Conservation (phyloP, 2,329 filamentous ascomycete species). For the Orbilia brochopaga region DNA sequence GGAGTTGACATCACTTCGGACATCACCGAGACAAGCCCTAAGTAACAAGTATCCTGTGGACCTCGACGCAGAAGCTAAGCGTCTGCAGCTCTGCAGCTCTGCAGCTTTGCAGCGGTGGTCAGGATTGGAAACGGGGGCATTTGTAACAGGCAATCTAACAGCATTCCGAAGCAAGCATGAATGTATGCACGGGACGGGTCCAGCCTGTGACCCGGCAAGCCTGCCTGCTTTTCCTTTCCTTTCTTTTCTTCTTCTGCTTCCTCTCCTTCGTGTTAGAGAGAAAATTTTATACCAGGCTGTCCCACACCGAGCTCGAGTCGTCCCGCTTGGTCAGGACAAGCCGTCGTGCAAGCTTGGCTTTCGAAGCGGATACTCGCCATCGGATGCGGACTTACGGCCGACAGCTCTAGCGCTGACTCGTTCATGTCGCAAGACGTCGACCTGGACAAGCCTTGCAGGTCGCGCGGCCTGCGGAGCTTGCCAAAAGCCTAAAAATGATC, state of each 20-base stretch:
- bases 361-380: slow-evolving; percentile 29
- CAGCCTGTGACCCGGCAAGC: slow-evolving; percentile 20
- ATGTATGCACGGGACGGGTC: slow-evolving; percentile 29
- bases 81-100: too few relatives aligned
- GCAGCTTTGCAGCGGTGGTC: slow-evolving; percentile 25
- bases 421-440: slow-evolving; percentile 6
- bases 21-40: slow-evolving; percentile 30
- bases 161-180: slow-evolving; percentile 7
- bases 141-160: slow-evolving; percentile 2
- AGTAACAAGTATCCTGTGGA: not conserved
- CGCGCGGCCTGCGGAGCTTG: not conserved
- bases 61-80: slow-evolving; percentile 2
- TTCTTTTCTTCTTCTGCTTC: not conserved
- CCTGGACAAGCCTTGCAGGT: slow-evolving; percentile 9
- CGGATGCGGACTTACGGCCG: slow-evolving; percentile 42
- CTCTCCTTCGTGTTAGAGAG: slow-evolving; percentile 2
- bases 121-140: slow-evolving; percentile 25
- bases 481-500: not conserved
- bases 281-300: slow-evolving; percentile 22
- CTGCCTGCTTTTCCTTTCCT: not conserved
- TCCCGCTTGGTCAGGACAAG: slow-evolving; percentile 20
- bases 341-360: slow-evolving; percentile 30
- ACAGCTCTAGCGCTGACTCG: slow-evolving; percentile 43
- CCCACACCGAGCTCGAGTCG: slow-evolving; percentile 8
- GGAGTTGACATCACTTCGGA: slow-evolving; percentile 18